Percentiles rank a stretch among this genome's conserved stretches.
Conservation (phyloP, 2,329 filamentous ascomycete species). For the Eutypa lata region DNA sequence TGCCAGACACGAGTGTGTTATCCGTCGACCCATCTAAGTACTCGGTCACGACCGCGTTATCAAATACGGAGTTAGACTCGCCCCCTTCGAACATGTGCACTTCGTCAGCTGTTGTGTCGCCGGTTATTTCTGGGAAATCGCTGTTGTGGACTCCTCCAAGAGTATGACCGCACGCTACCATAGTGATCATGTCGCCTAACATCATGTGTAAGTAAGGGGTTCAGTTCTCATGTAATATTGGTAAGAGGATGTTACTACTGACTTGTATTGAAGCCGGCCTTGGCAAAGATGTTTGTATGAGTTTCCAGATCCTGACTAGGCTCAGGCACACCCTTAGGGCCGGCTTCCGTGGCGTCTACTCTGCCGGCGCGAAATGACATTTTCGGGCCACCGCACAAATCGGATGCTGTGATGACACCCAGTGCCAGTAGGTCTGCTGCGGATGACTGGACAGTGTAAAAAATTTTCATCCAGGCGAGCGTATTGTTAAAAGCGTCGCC, state of each 20-base stretch:
- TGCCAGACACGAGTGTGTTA: constrained; percentile 39
- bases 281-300: constrained; percentile 25
- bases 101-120: constrained; percentile 31
- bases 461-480: constrained; percentile 18
- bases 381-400: constrained; percentile 18
- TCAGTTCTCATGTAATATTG: not conserved
- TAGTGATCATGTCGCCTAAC: constrained; percentile 30
- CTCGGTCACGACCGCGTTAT: constrained; percentile 41
- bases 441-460: constrained; percentile 17
- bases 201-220: not conserved
- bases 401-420: constrained; percentile 22
- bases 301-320: constrained; percentile 23
- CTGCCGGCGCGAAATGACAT: constrained; percentile 29
- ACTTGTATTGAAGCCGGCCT: constrained; percentile 26
- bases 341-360: constrained; percentile 27
- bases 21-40: constrained; percentile 38
- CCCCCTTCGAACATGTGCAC: constrained; percentile 29
- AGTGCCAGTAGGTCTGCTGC: constrained; percentile 31
- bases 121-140: constrained; percentile 38
- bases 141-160: constrained; percentile 41
- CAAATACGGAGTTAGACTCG: constrained; percentile 30
- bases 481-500: constrained; percentile 19
- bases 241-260: too few relatives aligned
- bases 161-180: constrained; percentile 34
- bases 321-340: constrained; percentile 29